These are phyloP conservation scores for Tagetes patula DNA, from an alignment of 129 eudicot genomes.

Conservation along the genomic window DNA sequence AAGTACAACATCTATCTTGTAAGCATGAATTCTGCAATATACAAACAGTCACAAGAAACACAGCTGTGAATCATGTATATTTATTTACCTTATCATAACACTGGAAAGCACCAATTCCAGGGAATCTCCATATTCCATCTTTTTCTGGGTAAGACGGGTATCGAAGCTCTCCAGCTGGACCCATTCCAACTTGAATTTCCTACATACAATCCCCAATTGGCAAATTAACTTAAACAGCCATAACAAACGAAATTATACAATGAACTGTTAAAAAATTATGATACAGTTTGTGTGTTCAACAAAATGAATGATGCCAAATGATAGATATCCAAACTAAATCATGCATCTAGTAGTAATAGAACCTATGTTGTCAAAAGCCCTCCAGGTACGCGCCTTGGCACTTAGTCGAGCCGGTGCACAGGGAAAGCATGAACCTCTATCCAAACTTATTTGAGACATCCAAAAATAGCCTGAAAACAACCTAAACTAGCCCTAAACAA, in stretches of 20 bases:
- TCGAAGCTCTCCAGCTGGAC: slow-evolving; percentile 97
- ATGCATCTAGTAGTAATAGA: neutral
- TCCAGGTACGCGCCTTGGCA: too few relatives aligned
- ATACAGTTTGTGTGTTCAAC: neutral
- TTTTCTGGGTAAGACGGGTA: slow-evolving; percentile 96
- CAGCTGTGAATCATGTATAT: neutral
- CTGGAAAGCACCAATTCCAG: slow-evolving; percentile 97
- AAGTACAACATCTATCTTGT: slow-evolving; percentile 1
- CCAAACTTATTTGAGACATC: too few relatives aligned
- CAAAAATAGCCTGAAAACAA: too few relatives aligned
- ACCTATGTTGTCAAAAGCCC: too few relatives aligned
- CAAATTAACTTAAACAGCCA: neutral
- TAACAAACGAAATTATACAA: neutral
- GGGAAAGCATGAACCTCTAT: too few relatives aligned
- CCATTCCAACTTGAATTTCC: slow-evolving; percentile 99
- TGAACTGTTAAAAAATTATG: neutral
- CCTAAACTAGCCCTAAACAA: too few relatives aligned
- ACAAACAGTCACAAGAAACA: neutral
- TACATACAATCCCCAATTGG: slow-evolving; percentile 16
- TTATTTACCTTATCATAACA: slow-evolving; percentile 86
- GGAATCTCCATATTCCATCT: slow-evolving; percentile 90
- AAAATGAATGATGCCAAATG: neutral
- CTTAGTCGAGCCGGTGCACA: too few relatives aligned
- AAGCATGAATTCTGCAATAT: neutral
- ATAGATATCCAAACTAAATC: neutral